These are phyloP conservation scores for Trypanosoma caninum DNA, from an alignment of 208 protist genomes.

Conservation along the genomic window DNA sequence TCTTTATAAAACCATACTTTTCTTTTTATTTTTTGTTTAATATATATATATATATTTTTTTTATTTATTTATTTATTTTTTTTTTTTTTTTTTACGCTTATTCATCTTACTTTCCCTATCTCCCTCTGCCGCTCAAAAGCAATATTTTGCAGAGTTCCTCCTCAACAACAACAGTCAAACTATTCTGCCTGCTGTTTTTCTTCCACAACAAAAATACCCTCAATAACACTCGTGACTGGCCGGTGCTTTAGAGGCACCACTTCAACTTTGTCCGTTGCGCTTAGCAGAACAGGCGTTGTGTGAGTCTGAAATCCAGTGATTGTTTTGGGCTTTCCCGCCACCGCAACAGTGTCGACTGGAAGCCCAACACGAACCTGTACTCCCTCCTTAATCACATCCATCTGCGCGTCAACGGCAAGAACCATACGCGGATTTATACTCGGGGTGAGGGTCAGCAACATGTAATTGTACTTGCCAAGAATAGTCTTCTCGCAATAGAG, in stretches of 20 bases:
- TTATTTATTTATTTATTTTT: background rate
- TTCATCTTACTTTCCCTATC: background rate
- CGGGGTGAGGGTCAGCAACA: slow-evolving; percentile 93
- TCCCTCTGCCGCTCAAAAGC: no score
- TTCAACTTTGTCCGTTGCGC: slow-evolving; percentile 95
- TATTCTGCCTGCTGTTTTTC: slow-evolving; percentile 50
- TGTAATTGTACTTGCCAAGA: slow-evolving; percentile 95
- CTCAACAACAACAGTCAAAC: no score
- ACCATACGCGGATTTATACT: slow-evolving; percentile 97
- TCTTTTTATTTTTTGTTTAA: background rate
- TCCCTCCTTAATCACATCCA: slow-evolving; percentile 86
- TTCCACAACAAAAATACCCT: slow-evolving; percentile 87
- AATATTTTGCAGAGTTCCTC: no score
- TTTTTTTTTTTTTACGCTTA: slow-evolving; percentile 4
- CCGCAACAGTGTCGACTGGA: slow-evolving; percentile 96
- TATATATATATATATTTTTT: background rate
- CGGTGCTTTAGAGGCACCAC: slow-evolving; percentile 94
- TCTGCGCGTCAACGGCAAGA: slow-evolving; percentile 94
- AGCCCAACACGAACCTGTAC: slow-evolving; percentile 92
- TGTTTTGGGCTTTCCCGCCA: slow-evolving; percentile 97
- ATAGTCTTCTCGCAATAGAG: slow-evolving; percentile 93
- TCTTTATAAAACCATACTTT: background rate
- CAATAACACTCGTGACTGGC: slow-evolving; percentile 63
- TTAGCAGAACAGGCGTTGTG: slow-evolving; percentile 97
- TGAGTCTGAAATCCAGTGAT: slow-evolving; percentile 99